Evolutionary conservation across 352 stramenopile genomes (phyloP).

Genomic region (Pythium oligandrum): DNA sequence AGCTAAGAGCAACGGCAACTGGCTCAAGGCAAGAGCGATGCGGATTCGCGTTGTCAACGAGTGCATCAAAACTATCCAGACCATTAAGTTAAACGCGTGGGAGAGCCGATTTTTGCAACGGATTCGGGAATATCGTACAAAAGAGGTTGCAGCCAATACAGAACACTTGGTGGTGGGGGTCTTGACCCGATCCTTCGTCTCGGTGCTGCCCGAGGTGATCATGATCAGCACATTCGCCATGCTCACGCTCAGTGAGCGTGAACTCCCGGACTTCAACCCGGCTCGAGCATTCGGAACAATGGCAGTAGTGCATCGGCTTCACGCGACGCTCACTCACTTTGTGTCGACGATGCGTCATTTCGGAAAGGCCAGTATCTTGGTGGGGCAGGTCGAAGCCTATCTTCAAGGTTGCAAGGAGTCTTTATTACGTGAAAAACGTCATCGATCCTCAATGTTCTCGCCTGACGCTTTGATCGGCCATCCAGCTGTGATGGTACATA

Average conservation of each 20-base stretch:
- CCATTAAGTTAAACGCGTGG: constrained; percentile 23
- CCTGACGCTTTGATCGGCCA: constrained; percentile 6
- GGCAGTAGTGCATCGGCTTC: constrained; percentile 16
- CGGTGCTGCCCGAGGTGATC: constrained; percentile 16
- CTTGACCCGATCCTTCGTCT: constrained; percentile 7
- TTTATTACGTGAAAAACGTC: constrained; percentile 1
- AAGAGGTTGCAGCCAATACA: constrained; percentile 8
- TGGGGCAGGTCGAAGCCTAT: constrained; percentile 7
- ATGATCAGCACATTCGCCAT: constrained; percentile 20
- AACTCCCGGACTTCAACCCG: constrained; percentile 15
- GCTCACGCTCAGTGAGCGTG: constrained; percentile 12
- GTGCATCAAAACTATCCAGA: constrained; percentile 21
- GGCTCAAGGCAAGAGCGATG: constrained; percentile 5
- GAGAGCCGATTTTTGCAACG: constrained; percentile 10
- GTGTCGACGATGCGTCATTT: constrained; percentile 13
- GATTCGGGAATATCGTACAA: constrained; percentile 5
- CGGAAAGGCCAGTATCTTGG: constrained; percentile 7
- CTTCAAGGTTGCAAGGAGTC: constrained; percentile 1
- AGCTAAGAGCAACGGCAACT: constrained; percentile 5
- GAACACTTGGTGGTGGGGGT: constrained; percentile 12
- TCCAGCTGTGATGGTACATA: constrained; percentile 11
- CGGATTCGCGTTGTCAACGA: constrained; percentile 18
- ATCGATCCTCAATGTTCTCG: constrained; percentile 7
- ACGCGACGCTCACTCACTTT: constrained; percentile 13
- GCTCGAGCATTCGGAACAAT: constrained; percentile 16